A percentile compares a stretch with the other conserved stretches of the same genome.
phyloP scores from a whole-genome alignment of 2,329 filamentous ascomycete genomes.

The Verticillium albo-atrum region DNA sequence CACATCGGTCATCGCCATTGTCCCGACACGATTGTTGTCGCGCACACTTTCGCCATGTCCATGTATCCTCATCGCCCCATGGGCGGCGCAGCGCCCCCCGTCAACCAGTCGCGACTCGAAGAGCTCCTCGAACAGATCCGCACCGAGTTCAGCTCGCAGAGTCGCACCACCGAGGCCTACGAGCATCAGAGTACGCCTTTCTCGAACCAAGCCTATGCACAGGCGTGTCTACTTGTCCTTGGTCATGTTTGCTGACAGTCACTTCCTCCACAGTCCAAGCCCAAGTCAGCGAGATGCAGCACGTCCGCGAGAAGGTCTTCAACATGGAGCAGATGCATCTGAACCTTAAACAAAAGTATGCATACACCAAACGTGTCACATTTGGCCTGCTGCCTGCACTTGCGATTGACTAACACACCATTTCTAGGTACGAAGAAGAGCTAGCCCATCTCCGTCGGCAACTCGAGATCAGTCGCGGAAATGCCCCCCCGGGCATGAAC shows the following conservation, averaged over 20 bases:
- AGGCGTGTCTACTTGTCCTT: neutral
- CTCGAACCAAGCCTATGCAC: neutral
- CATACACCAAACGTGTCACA: slow-evolving; percentile 8
- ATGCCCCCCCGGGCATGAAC: slow-evolving; percentile 49
- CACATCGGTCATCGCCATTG: neutral
- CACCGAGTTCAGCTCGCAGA: slow-evolving; percentile 83
- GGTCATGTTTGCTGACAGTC: neutral
- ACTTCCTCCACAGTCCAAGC: slow-evolving; percentile 62
- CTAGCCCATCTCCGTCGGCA: slow-evolving; percentile 82
- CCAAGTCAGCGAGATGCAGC: slow-evolving; percentile 92
- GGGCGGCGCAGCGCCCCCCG: slow-evolving; percentile 58
- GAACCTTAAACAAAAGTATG: slow-evolving; percentile 86
- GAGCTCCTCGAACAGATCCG: slow-evolving; percentile 91
- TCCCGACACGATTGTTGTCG: neutral
- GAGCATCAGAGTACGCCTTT: slow-evolving; percentile 77
- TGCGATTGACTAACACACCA: slow-evolving; percentile 7
- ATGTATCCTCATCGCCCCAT: slow-evolving; percentile 94
- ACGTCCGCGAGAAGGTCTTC: slow-evolving; percentile 90
- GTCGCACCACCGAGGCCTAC: slow-evolving; percentile 76
- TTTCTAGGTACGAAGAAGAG: slow-evolving; percentile 85
- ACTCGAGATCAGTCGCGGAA: slow-evolving; percentile 70
- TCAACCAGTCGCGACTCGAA: slow-evolving; percentile 63
- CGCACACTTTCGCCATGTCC: slow-evolving; percentile 40
- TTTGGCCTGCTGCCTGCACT: slow-evolving; percentile 3
- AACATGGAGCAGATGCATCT: slow-evolving; percentile 87